Conservation (phyloP, 805 yeast genomes). For the Cyberlindnera xishuangbannaensis region DNA sequence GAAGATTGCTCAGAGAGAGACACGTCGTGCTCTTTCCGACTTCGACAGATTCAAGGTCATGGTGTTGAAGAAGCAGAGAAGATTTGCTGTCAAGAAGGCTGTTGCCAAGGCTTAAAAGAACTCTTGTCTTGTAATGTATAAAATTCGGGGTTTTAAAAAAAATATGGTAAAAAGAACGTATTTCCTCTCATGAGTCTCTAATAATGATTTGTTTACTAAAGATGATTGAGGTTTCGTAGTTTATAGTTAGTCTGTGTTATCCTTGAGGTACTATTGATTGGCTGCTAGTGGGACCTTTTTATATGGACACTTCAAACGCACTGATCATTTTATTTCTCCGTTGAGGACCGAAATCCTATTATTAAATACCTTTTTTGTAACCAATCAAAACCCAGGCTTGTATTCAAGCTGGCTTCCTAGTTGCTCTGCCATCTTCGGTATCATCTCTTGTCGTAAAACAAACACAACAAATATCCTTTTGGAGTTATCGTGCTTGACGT, state of each 20-base stretch:
- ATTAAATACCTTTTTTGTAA: not conserved
- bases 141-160: constrained; percentile 7
- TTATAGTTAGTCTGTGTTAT: too few species aligned
- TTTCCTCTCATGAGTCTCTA: not conserved
- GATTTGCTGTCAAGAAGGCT: constrained; percentile 92
- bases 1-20: constrained; percentile 93
- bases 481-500: not conserved
- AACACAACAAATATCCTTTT: constrained; percentile 17
- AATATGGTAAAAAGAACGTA: constrained; percentile 1
- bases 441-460: constrained; percentile 20
- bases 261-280: too few species aligned
- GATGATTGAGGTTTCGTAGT: too few species aligned
- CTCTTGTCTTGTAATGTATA: constrained; percentile 13
- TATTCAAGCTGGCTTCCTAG: too few species aligned
- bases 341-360: not conserved
- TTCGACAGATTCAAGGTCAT: constrained; percentile 99
- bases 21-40: constrained; percentile 89
- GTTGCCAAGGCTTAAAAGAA: constrained; percentile 82
- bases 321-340: too few species aligned
- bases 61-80: constrained; percentile 96
- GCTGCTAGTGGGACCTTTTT: too few species aligned
- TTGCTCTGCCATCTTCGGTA: constrained; percentile 1
- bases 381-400: too few species aligned
- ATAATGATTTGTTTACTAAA: not conserved
- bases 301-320: too few species aligned